Conservation (phyloP, 148 eudicot species). For the Cornus kousa region DNA sequence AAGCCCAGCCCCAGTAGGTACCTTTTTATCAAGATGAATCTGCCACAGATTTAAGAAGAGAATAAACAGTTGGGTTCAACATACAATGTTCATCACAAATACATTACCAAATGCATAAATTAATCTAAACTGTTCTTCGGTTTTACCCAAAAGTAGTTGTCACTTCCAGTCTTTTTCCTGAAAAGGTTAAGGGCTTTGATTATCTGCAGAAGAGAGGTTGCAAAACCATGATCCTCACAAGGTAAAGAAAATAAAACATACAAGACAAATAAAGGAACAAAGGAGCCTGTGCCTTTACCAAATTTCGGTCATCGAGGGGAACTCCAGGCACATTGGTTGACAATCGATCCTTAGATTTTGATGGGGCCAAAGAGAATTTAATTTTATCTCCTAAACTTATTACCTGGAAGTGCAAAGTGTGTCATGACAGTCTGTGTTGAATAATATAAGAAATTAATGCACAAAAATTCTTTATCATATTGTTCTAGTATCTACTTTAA, state of each 20-base stretch:
- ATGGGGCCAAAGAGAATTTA: slow-evolving; percentile 89
- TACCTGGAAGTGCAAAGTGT: slow-evolving; percentile 41
- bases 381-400: slow-evolving; percentile 93
- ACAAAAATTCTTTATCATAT: background rate
- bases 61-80: background rate
- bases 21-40: slow-evolving; percentile 96
- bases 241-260: slow-evolving; percentile 4
- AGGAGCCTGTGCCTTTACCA: slow-evolving; percentile 47
- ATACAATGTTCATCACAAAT: background rate
- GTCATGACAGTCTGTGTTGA: background rate
- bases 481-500: too few species aligned
- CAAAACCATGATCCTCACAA: slow-evolving; percentile 11
- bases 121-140: background rate
- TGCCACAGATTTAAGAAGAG: slow-evolving; percentile 20
- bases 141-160: slow-evolving; percentile 81
- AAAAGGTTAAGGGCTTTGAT: slow-evolving; percentile 83
- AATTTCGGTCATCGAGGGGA: slow-evolving; percentile 84
- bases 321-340: slow-evolving; percentile 90
- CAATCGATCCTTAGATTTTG: slow-evolving; percentile 73
- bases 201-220: slow-evolving; percentile 51
- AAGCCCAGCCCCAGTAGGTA: slow-evolving; percentile 97
- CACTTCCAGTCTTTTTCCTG: slow-evolving; percentile 81
- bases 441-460: background rate
- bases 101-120: background rate
- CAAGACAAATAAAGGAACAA: background rate